These are phyloP conservation scores for Sugiyamaella americana DNA, from an alignment of 805 yeast genomes.

Conservation along the genomic window DNA sequence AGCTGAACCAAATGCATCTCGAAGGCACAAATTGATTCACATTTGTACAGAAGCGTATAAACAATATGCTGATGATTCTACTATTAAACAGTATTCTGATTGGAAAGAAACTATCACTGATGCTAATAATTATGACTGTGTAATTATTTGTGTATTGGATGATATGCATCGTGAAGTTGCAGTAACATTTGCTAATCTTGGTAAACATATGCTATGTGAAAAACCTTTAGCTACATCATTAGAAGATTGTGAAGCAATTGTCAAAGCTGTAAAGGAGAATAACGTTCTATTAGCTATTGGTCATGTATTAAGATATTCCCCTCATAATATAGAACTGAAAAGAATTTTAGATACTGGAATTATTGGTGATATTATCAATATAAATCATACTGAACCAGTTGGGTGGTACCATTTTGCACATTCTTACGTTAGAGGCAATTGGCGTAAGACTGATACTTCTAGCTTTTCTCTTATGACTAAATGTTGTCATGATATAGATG, in stretches of 20 bases:
- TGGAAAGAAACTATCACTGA: slow-evolving; percentile 22
- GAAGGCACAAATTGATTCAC: slow-evolving; percentile 13
- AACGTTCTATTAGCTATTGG: slow-evolving; percentile 25
- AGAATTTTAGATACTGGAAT: slow-evolving; percentile 19
- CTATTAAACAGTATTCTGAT: slow-evolving; percentile 15
- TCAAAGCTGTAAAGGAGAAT: slow-evolving; percentile 20
- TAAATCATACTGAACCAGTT: slow-evolving; percentile 27
- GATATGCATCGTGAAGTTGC: slow-evolving; percentile 25
- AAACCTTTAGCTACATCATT: slow-evolving; percentile 25
- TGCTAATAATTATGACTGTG: slow-evolving; percentile 20
- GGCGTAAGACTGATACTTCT: slow-evolving; percentile 20
- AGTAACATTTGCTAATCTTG: slow-evolving; percentile 23
- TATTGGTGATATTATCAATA: slow-evolving; percentile 23
- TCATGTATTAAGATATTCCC: slow-evolving; percentile 26
- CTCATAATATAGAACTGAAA: slow-evolving; percentile 23
- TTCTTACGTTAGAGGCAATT: slow-evolving; percentile 27
- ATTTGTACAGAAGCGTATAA: background rate
- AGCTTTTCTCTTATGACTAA: slow-evolving; percentile 27
- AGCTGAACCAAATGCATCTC: slow-evolving; percentile 16
- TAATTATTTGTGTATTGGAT: slow-evolving; percentile 22
- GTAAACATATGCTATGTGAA: slow-evolving; percentile 24
- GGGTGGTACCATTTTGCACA: slow-evolving; percentile 28
- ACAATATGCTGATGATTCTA: slow-evolving; percentile 1
- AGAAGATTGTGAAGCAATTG: slow-evolving; percentile 23
- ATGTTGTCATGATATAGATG: slow-evolving; percentile 27